A percentile compares a stretch with the other conserved stretches of the same genome.
Evolutionary conservation across 495 filamentous ascomycete genomes (phyloP).

Genomic region (Neurospora cerealis): DNA sequence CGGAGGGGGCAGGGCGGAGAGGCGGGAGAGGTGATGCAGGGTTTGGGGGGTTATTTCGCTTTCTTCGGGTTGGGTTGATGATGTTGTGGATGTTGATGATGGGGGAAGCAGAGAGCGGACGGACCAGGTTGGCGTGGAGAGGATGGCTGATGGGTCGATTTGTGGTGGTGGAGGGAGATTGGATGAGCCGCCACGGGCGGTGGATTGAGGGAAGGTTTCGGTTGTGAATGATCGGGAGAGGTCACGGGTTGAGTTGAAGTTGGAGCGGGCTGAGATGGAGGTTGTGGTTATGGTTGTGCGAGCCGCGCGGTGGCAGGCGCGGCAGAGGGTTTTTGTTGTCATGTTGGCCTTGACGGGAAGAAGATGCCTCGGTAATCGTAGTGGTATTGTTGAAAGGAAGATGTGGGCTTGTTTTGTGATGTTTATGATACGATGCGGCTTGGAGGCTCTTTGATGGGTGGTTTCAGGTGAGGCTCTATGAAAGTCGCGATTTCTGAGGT

Average conservation of each 20-base stretch:
- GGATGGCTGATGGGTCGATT: conserved; percentile 28
- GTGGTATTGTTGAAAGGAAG: neutral
- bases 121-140: conserved; percentile 75
- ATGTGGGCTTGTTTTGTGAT: neutral
- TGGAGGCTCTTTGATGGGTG: neutral
- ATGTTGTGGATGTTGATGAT: conserved; percentile 13
- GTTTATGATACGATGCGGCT: neutral
- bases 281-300: neutral
- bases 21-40: conserved; percentile 76
- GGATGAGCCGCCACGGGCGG: conserved; percentile 4
- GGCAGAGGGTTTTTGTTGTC: neutral
- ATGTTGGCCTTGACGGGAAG: neutral
- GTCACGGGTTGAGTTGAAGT: neutral
- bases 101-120: conserved; percentile 64
- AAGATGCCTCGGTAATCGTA: neutral
- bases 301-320: neutral
- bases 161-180: conserved; percentile 1
- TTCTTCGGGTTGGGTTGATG: conserved; percentile 3
- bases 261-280: neutral
- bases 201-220: conserved; percentile 4
- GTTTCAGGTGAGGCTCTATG: neutral
- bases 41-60: conserved; percentile 30
- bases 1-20: conserved; percentile 79
- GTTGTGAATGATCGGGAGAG: neutral
- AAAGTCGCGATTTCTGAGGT: neutral